Conservation (phyloP, 2,329 filamentous ascomycete genomes). For the Nemania serpens region DNA sequence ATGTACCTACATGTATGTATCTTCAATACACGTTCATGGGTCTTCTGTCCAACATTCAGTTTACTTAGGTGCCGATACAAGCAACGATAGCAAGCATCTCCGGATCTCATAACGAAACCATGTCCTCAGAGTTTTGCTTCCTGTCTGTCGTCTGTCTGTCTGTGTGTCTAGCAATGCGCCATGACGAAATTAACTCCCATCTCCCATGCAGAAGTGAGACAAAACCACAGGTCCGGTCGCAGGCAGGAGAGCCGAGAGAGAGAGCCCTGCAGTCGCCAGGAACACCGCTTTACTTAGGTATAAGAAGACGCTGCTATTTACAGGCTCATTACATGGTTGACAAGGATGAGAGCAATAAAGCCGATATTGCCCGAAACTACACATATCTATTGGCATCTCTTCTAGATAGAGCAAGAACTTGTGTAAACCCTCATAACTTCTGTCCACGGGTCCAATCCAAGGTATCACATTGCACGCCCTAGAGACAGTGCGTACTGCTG, state of each 20-base stretch:
- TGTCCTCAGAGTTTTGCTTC: no score
- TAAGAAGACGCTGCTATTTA: conserved; percentile 3
- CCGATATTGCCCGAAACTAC: conserved; percentile 28
- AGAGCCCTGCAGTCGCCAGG: no score
- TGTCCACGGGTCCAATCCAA: no score
- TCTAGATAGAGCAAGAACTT: conserved; percentile 8
- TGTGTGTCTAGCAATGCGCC: background rate
- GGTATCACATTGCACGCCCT: background rate
- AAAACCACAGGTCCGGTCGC: conserved; percentile 7
- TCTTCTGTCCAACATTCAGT: background rate
- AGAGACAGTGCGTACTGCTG: conserved; percentile 1
- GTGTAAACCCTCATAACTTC: no score
- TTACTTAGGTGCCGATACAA: conserved; percentile 27
- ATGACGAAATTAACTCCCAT: conserved; percentile 3
- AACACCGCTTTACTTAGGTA: background rate
- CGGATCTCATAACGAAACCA: background rate
- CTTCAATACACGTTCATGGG: no score
- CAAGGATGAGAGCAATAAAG: conserved; percentile 21
- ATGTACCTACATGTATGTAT: no score
- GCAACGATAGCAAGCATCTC: no score
- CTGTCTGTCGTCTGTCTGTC: no score
- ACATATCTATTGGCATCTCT: conserved; percentile 1
- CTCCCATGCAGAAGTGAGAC: background rate
- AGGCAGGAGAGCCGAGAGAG: background rate
- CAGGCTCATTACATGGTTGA: background rate